Conservation (phyloP, 805 yeast genomes). For the Candida khao-thaluensis region DNA sequence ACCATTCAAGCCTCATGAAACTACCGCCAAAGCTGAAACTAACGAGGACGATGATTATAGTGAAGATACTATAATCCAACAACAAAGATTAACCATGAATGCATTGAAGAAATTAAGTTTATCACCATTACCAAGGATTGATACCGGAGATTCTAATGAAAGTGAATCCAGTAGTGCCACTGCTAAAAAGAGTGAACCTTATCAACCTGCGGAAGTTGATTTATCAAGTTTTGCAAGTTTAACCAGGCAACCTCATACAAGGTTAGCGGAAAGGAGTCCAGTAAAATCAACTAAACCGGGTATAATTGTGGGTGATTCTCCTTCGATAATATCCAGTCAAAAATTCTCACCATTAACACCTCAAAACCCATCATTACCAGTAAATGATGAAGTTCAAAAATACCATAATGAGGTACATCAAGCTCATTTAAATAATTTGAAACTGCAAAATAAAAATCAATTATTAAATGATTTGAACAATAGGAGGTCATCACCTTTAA, state of each 20-base stretch:
- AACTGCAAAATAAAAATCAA: constrained; percentile 9
- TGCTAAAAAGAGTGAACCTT: constrained; percentile 26
- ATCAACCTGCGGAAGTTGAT: constrained; percentile 48
- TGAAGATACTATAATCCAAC: constrained; percentile 36
- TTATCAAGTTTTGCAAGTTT: constrained; percentile 43
- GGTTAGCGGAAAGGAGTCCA: constrained; percentile 1
- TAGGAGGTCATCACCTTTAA: constrained; percentile 10
- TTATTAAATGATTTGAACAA: constrained; percentile 20
- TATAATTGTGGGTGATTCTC: constrained; percentile 3
- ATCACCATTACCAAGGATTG: constrained; percentile 39
- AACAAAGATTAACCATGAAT: constrained; percentile 41
- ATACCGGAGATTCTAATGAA: constrained; percentile 11
- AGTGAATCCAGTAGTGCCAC: not conserved
- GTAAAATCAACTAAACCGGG: constrained; percentile 2
- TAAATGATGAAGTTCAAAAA: constrained; percentile 10
- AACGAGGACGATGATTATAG: constrained; percentile 29
- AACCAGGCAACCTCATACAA: constrained; percentile 37
- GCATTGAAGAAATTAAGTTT: constrained; percentile 44
- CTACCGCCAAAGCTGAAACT: not conserved
- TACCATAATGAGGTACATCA: constrained; percentile 21
- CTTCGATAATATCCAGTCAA: constrained; percentile 2
- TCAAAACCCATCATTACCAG: not conserved
- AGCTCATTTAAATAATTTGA: constrained; percentile 14
- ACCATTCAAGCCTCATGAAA: constrained; percentile 28
- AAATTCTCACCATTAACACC: constrained; percentile 4